Evolutionary conservation across 2,329 filamentous ascomycete genomes (phyloP), one percentile per base, ranked within the genome.

Genomic region (Neurospora crassa): DNA sequence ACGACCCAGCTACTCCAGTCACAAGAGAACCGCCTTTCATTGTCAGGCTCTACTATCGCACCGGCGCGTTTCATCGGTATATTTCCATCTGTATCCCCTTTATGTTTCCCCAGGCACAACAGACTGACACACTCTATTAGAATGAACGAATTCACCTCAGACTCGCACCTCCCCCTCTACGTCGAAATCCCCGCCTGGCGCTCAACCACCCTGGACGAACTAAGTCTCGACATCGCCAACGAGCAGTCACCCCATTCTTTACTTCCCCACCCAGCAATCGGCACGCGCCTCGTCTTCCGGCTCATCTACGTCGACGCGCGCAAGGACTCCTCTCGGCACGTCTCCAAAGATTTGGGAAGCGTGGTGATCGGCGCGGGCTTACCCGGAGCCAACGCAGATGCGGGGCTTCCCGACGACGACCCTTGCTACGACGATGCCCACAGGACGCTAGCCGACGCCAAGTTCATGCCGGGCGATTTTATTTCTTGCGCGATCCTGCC

Each of bases 391-490:
- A 20, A 41, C 41, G 20, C 42, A 6, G 41, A n/a, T 4, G 40
- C 67, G 0, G 83, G 83, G 1, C 81, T 83, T 11, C 81, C 81
- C 14, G 81, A 81, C 68, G 77, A 79, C 24, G 81, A 80, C 20
- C 79, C 80, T 0, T 81, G 82, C 34, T 79, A 80, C 8, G 78
- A 87, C 6, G 90, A 92, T 40, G 86, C 88, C 12, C 85, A 89
- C 40, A 95, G 91, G 82, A 94, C 92, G 10, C 82, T 98, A 41
- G 85, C 85, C 45, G 92, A 96, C 70, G 89, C 88, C 42, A 88
- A 91, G 29, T 97, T 97, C 77, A 91, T 97, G 12, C 91, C 96
- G 73, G 95, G 95, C 0, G 95, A 98, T 80, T 97, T 92, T 78
- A 86, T 98, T 53, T 91, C 91, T 71, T 95, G 92, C 79, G 92